phyloP scores from a whole-genome alignment of 1,284 basidiomycete species.

The Ganoderma sp. region DNA sequence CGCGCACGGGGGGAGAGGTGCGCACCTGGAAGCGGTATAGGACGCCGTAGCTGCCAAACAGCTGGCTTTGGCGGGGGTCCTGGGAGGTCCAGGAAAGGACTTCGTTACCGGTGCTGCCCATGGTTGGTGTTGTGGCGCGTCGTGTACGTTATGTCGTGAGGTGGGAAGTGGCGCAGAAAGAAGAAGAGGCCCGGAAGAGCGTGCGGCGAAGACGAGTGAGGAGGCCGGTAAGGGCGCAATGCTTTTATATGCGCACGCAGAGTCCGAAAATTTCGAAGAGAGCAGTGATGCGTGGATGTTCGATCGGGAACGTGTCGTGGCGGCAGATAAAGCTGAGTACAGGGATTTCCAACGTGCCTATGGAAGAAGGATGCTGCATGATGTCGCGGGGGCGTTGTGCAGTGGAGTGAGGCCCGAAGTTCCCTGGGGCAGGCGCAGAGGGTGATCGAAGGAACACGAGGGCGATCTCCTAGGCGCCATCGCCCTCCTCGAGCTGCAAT shows the following conservation, averaged over 20 bases:
- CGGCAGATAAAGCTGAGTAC: conserved; percentile 73
- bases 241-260: conserved; percentile 44
- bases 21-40: conserved; percentile 80
- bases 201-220: conserved; percentile 31
- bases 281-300: conserved; percentile 59
- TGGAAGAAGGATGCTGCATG: conserved; percentile 59
- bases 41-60: conserved; percentile 81
- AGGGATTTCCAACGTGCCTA: conserved; percentile 70
- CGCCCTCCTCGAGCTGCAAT: conserved; percentile 42
- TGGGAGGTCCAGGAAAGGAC: conserved; percentile 84
- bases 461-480: conserved; percentile 58
- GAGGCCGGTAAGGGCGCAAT: conserved; percentile 37
- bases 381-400: conserved; percentile 60
- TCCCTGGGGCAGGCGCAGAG: conserved; percentile 55
- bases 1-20: conserved; percentile 23
- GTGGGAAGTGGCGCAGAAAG: conserved; percentile 27
- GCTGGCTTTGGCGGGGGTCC: conserved; percentile 79
- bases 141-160: conserved; percentile 35
- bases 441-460: conserved; percentile 71
- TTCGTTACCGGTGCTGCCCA: conserved; percentile 65
- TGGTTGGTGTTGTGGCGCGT: conserved; percentile 38
- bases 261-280: conserved; percentile 42
- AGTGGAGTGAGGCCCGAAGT: conserved; percentile 72
- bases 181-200: conserved; percentile 31
- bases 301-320: conserved; percentile 78